A percentile compares a stretch with the other conserved stretches of the same genome.
Conservation (phyloP, 768 basidiomycete species). For the Dictyophora rubrovolvata region DNA sequence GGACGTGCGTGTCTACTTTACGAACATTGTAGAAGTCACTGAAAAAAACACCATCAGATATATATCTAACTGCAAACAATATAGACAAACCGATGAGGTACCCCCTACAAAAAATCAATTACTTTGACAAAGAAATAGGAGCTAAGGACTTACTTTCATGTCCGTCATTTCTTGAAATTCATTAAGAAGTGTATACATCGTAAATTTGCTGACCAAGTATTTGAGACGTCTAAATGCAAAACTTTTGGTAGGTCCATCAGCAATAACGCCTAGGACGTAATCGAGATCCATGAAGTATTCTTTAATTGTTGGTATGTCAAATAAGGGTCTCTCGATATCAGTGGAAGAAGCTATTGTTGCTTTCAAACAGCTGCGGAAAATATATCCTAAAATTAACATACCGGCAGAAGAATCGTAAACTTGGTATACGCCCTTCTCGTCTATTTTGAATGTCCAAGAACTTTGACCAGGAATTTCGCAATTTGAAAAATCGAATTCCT, state of each 20-base stretch:
- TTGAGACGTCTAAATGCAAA: constrained; percentile 88
- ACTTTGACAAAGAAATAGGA: not conserved
- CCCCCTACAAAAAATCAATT: constrained; percentile 34
- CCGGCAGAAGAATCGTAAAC: constrained; percentile 39
- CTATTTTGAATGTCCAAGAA: constrained; percentile 56
- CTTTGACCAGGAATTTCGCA: constrained; percentile 63
- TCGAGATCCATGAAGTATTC: constrained; percentile 98
- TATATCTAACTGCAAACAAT: not conserved
- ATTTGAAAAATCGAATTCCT: constrained; percentile 60
- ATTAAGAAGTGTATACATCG: constrained; percentile 84
- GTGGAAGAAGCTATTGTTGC: constrained; percentile 10
- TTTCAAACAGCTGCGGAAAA: constrained; percentile 4
- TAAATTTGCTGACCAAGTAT: constrained; percentile 89
- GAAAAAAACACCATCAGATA: constrained; percentile 3
- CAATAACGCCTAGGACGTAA: constrained; percentile 79
- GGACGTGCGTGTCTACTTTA: constrained; percentile 98
- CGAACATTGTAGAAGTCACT: constrained; percentile 98
- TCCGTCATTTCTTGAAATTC: constrained; percentile 90
- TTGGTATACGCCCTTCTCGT: constrained; percentile 86
- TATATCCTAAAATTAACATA: not conserved
- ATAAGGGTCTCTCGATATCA: constrained; percentile 44
- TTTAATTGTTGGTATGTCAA: constrained; percentile 72
- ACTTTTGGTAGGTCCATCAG: constrained; percentile 92
- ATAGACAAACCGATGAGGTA: constrained; percentile 63
- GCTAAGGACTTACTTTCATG: constrained; percentile 70